phyloP scores from a whole-genome alignment of 2,329 filamentous ascomycete genomes.

The Penicillium carneum region DNA sequence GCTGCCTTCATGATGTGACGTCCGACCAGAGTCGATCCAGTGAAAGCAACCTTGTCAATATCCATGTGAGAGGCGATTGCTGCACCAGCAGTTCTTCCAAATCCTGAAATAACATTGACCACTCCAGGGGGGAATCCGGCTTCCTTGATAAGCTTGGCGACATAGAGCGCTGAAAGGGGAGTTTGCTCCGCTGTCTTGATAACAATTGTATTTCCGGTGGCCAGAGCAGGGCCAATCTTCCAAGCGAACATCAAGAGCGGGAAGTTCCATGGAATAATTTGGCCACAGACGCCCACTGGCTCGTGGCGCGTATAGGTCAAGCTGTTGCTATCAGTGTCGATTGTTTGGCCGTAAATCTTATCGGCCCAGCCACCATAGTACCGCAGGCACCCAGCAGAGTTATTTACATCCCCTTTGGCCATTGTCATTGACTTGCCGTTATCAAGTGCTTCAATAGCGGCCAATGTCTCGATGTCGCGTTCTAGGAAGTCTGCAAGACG shows the following conservation, averaged over 20 bases:
- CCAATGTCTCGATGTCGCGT: conserved; percentile 18
- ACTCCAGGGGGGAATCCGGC: conserved; percentile 68
- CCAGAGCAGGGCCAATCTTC: conserved; percentile 77
- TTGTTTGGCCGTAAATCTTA: conserved; percentile 21
- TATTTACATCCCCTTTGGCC: conserved; percentile 17
- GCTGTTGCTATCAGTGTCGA: conserved; percentile 14
- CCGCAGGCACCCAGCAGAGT: conserved; percentile 4
- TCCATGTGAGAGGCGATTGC: conserved; percentile 67
- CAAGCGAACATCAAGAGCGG: conserved; percentile 81
- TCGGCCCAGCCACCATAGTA: conserved; percentile 25
- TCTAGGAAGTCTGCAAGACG: conserved; percentile 21
- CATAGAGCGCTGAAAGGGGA: conserved; percentile 68
- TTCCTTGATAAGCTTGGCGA: conserved; percentile 61
- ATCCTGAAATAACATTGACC: conserved; percentile 71
- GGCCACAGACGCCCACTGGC: conserved; percentile 78
- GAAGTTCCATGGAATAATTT: conserved; percentile 88
- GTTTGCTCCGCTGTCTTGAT: conserved; percentile 72
- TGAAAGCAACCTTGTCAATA: conserved; percentile 69
- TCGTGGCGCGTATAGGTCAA: conserved; percentile 53
- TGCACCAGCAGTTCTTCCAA: conserved; percentile 77
- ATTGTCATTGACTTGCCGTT: conserved; percentile 21
- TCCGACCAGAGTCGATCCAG: conserved; percentile 66
- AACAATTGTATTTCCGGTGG: conserved; percentile 67
- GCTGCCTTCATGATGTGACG: conserved; percentile 67
- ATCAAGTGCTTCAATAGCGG: conserved; percentile 25